Percentiles rank a stretch among this genome's conserved stretches.
Conservation (phyloP, 1,284 basidiomycete species). For the Rugosomyces carneus region DNA sequence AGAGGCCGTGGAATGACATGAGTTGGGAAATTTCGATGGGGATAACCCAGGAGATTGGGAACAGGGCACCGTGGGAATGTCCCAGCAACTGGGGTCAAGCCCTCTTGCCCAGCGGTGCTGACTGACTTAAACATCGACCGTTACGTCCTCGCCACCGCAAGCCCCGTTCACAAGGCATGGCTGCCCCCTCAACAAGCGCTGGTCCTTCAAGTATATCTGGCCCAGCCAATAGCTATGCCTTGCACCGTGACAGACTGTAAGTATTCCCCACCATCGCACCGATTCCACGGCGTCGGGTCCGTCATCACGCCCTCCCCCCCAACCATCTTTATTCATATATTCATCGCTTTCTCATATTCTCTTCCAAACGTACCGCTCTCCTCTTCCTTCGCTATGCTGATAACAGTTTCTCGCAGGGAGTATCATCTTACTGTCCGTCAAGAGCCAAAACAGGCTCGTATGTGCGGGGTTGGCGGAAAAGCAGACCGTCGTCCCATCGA, state of each 20-base stretch:
- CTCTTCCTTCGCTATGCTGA: slow-evolving; percentile 8
- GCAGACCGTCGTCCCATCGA: slow-evolving; percentile 93
- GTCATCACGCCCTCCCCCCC: slow-evolving; percentile 5
- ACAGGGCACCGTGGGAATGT: slow-evolving; percentile 1
- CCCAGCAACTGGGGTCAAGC: slow-evolving; percentile 3
- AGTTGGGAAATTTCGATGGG: not conserved
- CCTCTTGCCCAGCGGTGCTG: not conserved
- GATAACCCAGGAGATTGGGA: slow-evolving; percentile 6
- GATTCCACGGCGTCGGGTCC: slow-evolving; percentile 13
- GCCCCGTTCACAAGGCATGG: not conserved
- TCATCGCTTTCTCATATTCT: slow-evolving; percentile 6
- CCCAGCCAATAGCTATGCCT: slow-evolving; percentile 10
- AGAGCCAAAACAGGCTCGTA: slow-evolving; percentile 86
- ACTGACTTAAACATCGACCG: not conserved
- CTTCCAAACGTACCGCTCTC: slow-evolving; percentile 1
- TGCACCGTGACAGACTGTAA: slow-evolving; percentile 33
- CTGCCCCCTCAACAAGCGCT: not conserved
- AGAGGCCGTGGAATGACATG: not conserved
- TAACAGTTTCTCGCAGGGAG: slow-evolving; percentile 39
- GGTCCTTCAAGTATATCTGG: not conserved
- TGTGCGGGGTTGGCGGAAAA: slow-evolving; percentile 90
- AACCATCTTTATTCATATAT: slow-evolving; percentile 8
- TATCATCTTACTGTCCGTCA: slow-evolving; percentile 83
- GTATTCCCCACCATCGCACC: slow-evolving; percentile 16
- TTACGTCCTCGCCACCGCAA: not conserved